Percentiles rank a stretch among this genome's conserved stretches.
Conservation (phyloP, 345 rosid species). For the Moricandia moricandioides region DNA sequence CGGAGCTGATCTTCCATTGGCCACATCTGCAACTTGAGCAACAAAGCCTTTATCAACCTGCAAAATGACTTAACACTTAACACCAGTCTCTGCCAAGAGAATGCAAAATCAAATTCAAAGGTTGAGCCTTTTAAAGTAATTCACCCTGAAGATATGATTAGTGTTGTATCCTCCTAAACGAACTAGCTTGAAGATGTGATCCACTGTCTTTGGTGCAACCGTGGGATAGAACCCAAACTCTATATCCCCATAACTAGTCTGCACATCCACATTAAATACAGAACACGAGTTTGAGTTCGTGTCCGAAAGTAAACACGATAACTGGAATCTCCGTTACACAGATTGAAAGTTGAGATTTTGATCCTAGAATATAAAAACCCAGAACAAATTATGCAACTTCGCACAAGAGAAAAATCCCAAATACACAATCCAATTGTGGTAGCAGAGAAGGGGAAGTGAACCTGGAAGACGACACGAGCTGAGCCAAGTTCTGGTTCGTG, state of each 20-base stretch:
- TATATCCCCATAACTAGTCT: constrained; percentile 85
- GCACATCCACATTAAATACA: constrained; percentile 5
- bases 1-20: constrained; percentile 69
- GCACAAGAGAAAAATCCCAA: neutral
- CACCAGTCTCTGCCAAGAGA: neutral
- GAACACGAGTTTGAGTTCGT: neutral
- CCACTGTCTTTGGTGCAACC: constrained; percentile 91
- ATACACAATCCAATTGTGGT: neutral
- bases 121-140: neutral
- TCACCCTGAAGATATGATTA: constrained; percentile 93
- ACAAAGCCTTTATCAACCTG: constrained; percentile 96
- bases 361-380: neutral
- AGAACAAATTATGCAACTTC: neutral
- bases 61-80: constrained; percentile 2
- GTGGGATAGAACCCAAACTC: constrained; percentile 86
- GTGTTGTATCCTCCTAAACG: constrained; percentile 89
- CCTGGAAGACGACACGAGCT: constrained; percentile 96
- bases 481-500: constrained; percentile 72
- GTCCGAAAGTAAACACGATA: neutral
- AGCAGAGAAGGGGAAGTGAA: constrained; percentile 17
- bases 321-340: neutral
- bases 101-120: constrained; percentile 6
- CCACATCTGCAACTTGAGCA: constrained; percentile 97
- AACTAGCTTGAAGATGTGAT: constrained; percentile 90
- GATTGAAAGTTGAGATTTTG: neutral